These are phyloP conservation scores for Posidonia oceanica DNA, from an alignment of 116 monocot genomes.

Conservation along the genomic window DNA sequence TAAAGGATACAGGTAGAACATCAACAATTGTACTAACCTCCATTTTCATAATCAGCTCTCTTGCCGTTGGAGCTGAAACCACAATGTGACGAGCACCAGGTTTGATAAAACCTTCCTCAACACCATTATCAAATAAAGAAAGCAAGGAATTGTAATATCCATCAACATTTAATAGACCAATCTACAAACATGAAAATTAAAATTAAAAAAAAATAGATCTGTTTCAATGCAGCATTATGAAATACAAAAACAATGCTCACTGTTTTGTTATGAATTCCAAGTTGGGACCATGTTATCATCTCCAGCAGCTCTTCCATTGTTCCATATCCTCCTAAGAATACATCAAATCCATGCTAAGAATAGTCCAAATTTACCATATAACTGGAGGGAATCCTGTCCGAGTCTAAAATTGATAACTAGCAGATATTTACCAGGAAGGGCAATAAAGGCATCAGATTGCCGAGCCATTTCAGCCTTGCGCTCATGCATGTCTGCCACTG, in stretches of 20 bases:
- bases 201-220: neutral
- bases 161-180: slow-evolving; percentile 87
- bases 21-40: slow-evolving; percentile 32
- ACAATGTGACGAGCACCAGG: slow-evolving; percentile 56
- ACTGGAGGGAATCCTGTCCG: no score
- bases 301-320: slow-evolving; percentile 95
- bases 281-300: slow-evolving; percentile 95
- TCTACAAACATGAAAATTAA: slow-evolving; percentile 22
- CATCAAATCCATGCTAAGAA: no score
- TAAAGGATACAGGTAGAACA: neutral
- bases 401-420: neutral
- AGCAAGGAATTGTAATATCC: slow-evolving; percentile 86
- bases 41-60: slow-evolving; percentile 69
- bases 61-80: slow-evolving; percentile 65
- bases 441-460: slow-evolving; percentile 76
- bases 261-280: slow-evolving; percentile 91
- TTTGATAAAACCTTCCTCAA: slow-evolving; percentile 81
- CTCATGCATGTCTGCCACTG: slow-evolving; percentile 85
- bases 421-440: slow-evolving; percentile 58
- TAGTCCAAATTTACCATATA: no score
- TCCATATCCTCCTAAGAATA: slow-evolving; percentile 30
- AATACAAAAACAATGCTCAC: slow-evolving; percentile 22
- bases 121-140: slow-evolving; percentile 86
- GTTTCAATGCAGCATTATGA: neutral
- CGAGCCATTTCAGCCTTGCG: slow-evolving; percentile 90